Percentiles rank a stretch among this genome's conserved stretches.
phyloP scores from a whole-genome alignment of 257 asterid species.

The Rehmannia glutinosa region DNA sequence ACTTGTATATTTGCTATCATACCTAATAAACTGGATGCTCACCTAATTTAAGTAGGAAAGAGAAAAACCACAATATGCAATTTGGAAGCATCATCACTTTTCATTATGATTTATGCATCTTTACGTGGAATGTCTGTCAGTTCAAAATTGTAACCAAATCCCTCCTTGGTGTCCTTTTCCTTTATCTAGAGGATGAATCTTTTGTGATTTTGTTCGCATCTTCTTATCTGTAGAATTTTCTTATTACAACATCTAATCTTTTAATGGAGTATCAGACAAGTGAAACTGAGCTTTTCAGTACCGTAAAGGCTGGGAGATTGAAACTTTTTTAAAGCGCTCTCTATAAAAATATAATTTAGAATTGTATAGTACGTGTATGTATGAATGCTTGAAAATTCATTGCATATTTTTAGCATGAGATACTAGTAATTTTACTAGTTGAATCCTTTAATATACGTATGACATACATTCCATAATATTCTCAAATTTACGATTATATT shows the following conservation, averaged over 20 bases:
- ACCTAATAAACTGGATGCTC: too few species aligned
- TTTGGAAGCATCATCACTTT: too few species aligned
- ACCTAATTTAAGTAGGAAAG: too few species aligned
- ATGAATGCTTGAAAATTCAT: not conserved
- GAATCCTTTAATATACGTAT: not conserved
- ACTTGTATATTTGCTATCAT: too few species aligned
- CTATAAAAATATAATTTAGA: not conserved
- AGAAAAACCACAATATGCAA: too few species aligned
- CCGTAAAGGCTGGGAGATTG: not conserved
- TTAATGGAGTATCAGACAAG: too few species aligned
- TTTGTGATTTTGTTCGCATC: not conserved
- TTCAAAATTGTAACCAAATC: not conserved
- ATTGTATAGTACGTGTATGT: not conserved
- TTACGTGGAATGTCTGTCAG: not conserved
- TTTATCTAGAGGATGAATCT: not conserved
- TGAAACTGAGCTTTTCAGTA: too few species aligned
- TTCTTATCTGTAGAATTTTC: not conserved
- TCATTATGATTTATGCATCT: too few species aligned
- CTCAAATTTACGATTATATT: not conserved
- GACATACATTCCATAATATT: not conserved
- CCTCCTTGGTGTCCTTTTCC: not conserved
- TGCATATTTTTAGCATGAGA: not conserved
- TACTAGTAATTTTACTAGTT: not conserved
- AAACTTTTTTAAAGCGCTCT: not conserved
- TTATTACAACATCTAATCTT: not conserved